phyloP scores from a whole-genome alignment of 1,139 yeast species.

The Blastobotrys serpentis region DNA sequence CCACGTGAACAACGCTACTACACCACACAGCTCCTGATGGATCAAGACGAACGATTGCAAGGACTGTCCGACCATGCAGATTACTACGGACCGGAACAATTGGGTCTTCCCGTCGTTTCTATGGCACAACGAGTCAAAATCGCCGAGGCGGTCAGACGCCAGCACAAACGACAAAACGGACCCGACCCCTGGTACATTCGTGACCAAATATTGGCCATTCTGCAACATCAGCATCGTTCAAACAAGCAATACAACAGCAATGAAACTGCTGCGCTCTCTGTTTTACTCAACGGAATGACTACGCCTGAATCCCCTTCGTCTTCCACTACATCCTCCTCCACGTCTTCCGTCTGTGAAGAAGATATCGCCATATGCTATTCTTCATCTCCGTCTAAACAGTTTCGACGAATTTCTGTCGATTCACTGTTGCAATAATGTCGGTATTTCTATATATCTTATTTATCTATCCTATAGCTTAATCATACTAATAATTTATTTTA shows the following conservation, averaged over 20 bases:
- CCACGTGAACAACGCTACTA: conserved; percentile 17
- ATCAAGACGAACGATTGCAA: conserved; percentile 21
- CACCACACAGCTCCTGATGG: conserved; percentile 21
- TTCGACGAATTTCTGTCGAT: neutral
- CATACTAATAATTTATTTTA: too few relatives aligned
- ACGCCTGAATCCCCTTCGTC: neutral
- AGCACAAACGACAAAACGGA: neutral
- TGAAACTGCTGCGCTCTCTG: conserved; percentile 3
- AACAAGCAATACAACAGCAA: neutral
- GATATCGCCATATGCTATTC: neutral
- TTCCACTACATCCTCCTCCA: neutral
- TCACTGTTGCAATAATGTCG: neutral
- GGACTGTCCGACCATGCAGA: conserved; percentile 10
- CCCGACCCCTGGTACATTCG: conserved; percentile 6
- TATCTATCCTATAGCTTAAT: too few relatives aligned
- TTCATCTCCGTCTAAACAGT: neutral
- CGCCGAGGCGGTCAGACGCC: conserved; percentile 2
- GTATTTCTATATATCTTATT: too few relatives aligned
- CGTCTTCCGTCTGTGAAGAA: neutral
- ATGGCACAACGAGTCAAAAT: neutral
- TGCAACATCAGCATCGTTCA: neutral
- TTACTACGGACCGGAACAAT: conserved; percentile 15
- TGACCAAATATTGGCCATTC: neutral
- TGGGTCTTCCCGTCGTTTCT: conserved; percentile 11
- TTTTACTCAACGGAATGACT: neutral